Evolutionary conservation across 306 rosid species (phyloP).

Genomic region (Arachis hypogaea): DNA sequence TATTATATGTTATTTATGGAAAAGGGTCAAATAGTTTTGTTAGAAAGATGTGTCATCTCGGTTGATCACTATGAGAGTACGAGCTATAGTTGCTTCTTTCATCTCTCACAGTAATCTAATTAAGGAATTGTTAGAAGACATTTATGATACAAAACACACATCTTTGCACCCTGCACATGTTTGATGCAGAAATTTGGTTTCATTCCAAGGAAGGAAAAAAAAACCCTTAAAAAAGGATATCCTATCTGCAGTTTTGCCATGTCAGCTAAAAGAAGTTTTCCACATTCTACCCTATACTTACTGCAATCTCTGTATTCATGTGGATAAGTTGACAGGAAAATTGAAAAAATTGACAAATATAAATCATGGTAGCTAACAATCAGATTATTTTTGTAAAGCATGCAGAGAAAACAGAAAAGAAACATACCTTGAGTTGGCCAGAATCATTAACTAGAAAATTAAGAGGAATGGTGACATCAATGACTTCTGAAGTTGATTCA

Average conservation of each 20-base stretch:
- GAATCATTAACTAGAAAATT: conserved; percentile 88
- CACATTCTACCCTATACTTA: conserved; percentile 24
- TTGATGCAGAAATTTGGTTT: conserved; percentile 9
- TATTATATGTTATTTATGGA: background rate
- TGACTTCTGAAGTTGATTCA: conserved; percentile 59
- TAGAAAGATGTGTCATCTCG: background rate
- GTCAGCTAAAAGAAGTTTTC: conserved; percentile 13
- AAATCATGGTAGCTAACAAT: background rate
- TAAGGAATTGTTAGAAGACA: background rate
- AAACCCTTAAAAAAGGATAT: conserved; percentile 3
- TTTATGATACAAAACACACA: background rate
- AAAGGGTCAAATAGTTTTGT: background rate
- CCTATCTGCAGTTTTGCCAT: conserved; percentile 6
- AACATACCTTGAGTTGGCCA: conserved; percentile 82
- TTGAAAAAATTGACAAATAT: background rate
- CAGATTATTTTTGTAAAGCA: conserved; percentile 7
- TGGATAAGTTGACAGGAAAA: conserved; percentile 27
- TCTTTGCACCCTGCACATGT: conserved; percentile 23
- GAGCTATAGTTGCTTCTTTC: conserved; percentile 19
- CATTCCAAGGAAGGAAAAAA: background rate
- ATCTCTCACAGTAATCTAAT: background rate
- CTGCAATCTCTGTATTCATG: conserved; percentile 8
- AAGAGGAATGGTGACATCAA: conserved; percentile 84
- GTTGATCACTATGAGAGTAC: background rate
- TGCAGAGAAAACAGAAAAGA: background rate